Evolutionary conservation across 106 monocot species (phyloP).

Genomic region (Dioscorea dumetorum): DNA sequence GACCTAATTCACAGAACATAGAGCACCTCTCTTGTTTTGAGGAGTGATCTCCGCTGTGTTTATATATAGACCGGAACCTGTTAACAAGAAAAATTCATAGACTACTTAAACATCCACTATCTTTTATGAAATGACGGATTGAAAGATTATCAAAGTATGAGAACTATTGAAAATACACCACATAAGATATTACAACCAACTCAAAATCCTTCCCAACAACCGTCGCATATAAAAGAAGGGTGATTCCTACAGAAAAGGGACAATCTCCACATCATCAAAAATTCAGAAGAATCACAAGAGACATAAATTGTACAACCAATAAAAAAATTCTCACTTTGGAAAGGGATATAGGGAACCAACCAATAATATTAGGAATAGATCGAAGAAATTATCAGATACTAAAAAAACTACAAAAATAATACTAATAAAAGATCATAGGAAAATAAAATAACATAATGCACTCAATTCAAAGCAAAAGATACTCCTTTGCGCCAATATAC

Average conservation of each 20-base stretch:
- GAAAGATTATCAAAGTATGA: neutral
- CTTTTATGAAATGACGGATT: neutral
- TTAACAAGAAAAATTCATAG: neutral
- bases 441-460: neutral
- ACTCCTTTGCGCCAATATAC: slow-evolving; percentile 91
- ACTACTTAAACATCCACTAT: neutral
- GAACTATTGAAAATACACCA: slow-evolving; percentile 20
- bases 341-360: slow-evolving; percentile 87
- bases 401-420: slow-evolving; percentile 2
- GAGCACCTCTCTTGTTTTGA: slow-evolving; percentile 87
- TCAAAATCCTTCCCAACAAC: slow-evolving; percentile 87
- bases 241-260: slow-evolving; percentile 45
- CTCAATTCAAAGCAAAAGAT: neutral
- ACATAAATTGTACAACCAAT: neutral
- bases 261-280: neutral
- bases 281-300: neutral
- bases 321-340: slow-evolving; percentile 45
- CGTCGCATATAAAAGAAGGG: slow-evolving; percentile 92
- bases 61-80: slow-evolving; percentile 96
- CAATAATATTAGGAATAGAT: slow-evolving; percentile 85
- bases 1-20: slow-evolving; percentile 90
- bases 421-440: neutral
- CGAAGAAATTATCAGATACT: slow-evolving; percentile 94
- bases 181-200: slow-evolving; percentile 78
- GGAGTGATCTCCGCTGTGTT: slow-evolving; percentile 94